A percentile compares a stretch with the other conserved stretches of the same genome.
These are phyloP conservation scores for Colletotrichum tofieldiae DNA, from an alignment of 2,329 filamentous ascomycete genomes.

Conservation along the genomic window DNA sequence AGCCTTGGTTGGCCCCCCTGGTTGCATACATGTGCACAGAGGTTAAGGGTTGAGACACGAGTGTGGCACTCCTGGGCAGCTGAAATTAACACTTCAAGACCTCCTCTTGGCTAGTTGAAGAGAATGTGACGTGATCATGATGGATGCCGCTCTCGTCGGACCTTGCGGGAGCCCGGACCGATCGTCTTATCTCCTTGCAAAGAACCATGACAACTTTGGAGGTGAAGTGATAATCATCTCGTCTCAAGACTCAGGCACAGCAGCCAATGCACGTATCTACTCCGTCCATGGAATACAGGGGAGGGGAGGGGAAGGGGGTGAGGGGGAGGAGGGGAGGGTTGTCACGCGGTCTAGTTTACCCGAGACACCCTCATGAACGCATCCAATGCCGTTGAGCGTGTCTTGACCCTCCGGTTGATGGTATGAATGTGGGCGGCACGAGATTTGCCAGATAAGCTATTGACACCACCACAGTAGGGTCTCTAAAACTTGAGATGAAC, in stretches of 20 bases:
- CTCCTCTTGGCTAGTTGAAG: not conserved
- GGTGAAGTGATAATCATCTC: not conserved
- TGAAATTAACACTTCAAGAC: not conserved
- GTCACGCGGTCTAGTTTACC: constrained; percentile 38
- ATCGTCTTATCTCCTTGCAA: not conserved
- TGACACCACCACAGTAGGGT: not conserved
- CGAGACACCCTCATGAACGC: constrained; percentile 21
- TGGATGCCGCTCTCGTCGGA: not conserved
- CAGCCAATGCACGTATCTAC: not conserved
- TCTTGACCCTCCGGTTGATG: constrained; percentile 1
- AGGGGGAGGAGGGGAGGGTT: not conserved
- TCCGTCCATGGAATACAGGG: constrained; percentile 9
- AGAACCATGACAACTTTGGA: no score
- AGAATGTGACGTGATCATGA: not conserved
- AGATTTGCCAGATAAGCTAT: constrained; percentile 31
- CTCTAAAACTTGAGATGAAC: constrained; percentile 7
- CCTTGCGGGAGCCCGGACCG: no score
- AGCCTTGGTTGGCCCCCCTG: constrained; percentile 11
- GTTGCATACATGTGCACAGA: not conserved
- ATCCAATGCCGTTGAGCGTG: constrained; percentile 23
- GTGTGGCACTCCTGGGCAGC: constrained; percentile 7
- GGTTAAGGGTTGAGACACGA: not conserved
- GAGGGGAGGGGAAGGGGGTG: not conserved
- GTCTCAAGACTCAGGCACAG: not conserved
- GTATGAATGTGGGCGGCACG: constrained; percentile 25